These are phyloP conservation scores for Phlyctochytrium planicorne DNA, from an alignment of 192 early-diverging fungal genomes.

Conservation along the genomic window DNA sequence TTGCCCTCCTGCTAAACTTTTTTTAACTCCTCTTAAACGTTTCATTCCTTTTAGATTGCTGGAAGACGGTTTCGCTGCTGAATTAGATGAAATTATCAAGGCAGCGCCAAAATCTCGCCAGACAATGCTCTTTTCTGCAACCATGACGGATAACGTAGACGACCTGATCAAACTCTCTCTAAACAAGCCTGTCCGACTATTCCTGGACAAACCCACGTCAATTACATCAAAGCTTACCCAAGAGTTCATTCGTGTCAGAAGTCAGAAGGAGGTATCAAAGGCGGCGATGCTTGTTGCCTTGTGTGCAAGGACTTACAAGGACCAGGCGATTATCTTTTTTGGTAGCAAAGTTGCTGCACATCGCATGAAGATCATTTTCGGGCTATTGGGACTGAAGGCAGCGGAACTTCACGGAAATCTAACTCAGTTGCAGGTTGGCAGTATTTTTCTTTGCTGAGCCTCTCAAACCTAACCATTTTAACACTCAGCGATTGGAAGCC, in stretches of 20 bases:
- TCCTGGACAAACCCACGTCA: slow-evolving; percentile 81
- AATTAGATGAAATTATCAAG: slow-evolving; percentile 93
- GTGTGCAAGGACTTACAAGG: slow-evolving; percentile 77
- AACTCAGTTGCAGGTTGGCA: slow-evolving; percentile 70
- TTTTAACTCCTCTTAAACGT: not conserved
- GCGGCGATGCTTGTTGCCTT: slow-evolving; percentile 84
- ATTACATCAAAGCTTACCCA: slow-evolving; percentile 78
- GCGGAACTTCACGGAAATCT: slow-evolving; percentile 96
- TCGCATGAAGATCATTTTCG: slow-evolving; percentile 98
- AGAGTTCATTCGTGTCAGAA: slow-evolving; percentile 94
- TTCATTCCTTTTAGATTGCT: slow-evolving; percentile 64
- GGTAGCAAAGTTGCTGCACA: slow-evolving; percentile 91
- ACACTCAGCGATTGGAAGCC: slow-evolving; percentile 70
- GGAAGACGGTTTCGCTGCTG: slow-evolving; percentile 96
- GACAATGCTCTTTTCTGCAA: slow-evolving; percentile 99
- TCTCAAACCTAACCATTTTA: not conserved
- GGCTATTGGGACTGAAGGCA: slow-evolving; percentile 79
- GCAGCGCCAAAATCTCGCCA: slow-evolving; percentile 84
- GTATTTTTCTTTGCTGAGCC: slow-evolving; percentile 4
- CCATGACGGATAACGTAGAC: slow-evolving; percentile 98
- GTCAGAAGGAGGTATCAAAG: slow-evolving; percentile 79
- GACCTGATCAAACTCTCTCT: slow-evolving; percentile 92
- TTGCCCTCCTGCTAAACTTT: not conserved
- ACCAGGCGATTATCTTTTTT: slow-evolving; percentile 90
- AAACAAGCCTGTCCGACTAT: slow-evolving; percentile 81